Conservation (phyloP, 352 stramenopile genomes). For the Phytophthora boehmeriae region DNA sequence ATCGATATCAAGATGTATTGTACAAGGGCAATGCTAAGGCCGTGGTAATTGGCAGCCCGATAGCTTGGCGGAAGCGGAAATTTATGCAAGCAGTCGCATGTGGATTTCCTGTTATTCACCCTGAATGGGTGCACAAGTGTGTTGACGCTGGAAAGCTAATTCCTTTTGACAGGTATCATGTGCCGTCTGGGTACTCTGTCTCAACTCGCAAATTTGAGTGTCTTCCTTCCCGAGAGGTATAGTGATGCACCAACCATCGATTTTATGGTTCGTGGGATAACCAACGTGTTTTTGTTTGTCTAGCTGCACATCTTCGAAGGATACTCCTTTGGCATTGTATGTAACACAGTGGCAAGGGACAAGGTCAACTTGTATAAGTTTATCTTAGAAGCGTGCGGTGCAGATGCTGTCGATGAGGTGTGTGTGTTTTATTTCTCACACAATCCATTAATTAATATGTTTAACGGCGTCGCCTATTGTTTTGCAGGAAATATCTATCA, state of each 20-base stretch:
- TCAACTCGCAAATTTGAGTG: conserved; percentile 74
- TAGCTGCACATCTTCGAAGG: conserved; percentile 68
- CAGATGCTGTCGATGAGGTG: conserved; percentile 62
- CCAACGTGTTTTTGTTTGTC: conserved; percentile 8
- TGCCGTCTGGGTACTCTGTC: conserved; percentile 72
- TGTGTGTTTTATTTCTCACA: conserved; percentile 2
- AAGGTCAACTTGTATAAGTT: conserved; percentile 57
- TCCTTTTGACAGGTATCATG: conserved; percentile 71
- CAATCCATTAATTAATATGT: not conserved
- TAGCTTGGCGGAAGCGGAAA: conserved; percentile 82
- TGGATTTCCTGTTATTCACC: conserved; percentile 82
- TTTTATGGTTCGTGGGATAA: conserved; percentile 5
- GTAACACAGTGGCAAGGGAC: conserved; percentile 42
- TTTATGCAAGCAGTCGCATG: conserved; percentile 82
- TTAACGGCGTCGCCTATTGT: too few relatives aligned
- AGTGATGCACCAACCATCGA: not conserved
- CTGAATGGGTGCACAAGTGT: conserved; percentile 79
- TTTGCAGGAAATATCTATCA: conserved; percentile 54
- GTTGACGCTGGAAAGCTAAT: conserved; percentile 51
- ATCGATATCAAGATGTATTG: conserved; percentile 55
- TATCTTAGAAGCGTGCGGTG: conserved; percentile 69
- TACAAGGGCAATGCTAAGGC: conserved; percentile 55
- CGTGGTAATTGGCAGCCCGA: conserved; percentile 74
- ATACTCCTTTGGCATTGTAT: conserved; percentile 66
- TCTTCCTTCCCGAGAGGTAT: conserved; percentile 38